These are phyloP conservation scores for Fraxinus paxiana DNA, from an alignment of 305 asterid species.

Conservation along the genomic window DNA sequence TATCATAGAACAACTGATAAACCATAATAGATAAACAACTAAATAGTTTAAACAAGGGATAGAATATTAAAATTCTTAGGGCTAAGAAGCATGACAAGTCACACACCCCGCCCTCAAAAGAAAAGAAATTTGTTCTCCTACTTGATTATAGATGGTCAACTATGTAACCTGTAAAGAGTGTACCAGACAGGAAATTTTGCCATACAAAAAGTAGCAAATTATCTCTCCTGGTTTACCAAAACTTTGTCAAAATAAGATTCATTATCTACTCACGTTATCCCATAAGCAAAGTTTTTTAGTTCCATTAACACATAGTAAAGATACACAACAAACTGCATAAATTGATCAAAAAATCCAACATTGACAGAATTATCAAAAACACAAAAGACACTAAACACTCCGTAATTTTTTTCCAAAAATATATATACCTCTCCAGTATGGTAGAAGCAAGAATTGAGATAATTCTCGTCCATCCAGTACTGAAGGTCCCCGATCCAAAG, in stretches of 20 bases:
- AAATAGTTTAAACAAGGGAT: not conserved
- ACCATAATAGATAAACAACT: not conserved
- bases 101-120: not conserved
- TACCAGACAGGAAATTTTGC: not conserved
- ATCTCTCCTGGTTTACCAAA: not conserved
- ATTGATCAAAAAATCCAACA: not conserved
- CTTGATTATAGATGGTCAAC: not conserved
- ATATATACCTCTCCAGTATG: slow-evolving; percentile 63
- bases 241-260: not conserved
- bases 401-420: not conserved
- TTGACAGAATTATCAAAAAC: not conserved
- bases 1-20: not conserved
- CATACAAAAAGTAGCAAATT: not conserved
- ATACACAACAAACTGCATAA: not conserved
- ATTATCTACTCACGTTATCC: not conserved
- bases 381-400: not conserved
- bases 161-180: not conserved
- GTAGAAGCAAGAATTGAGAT: slow-evolving; percentile 49
- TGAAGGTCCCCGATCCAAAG: slow-evolving; percentile 90
- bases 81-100: not conserved
- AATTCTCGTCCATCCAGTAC: slow-evolving; percentile 84
- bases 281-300: not conserved
- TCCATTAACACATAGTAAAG: not conserved
- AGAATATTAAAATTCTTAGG: not conserved
- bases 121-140: not conserved